phyloP scores from a whole-genome alignment of 2,329 filamentous ascomycete species.

The Didymella segeticola region DNA sequence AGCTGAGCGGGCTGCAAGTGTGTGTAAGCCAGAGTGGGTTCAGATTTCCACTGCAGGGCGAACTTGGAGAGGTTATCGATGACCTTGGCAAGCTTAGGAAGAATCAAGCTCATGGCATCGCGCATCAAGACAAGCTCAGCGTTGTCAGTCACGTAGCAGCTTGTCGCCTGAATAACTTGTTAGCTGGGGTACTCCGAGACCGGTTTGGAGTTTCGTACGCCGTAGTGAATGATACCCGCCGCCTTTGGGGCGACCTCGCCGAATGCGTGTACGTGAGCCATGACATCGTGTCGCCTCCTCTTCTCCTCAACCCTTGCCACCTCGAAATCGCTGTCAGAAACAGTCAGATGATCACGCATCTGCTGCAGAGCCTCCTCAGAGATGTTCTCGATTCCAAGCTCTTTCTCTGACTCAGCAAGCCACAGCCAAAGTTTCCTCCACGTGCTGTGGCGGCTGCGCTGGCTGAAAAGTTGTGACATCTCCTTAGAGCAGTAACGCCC shows the following conservation, averaged over 20 bases:
- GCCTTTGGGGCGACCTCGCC: slow-evolving; percentile 76
- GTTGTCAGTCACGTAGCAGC: slow-evolving; percentile 39
- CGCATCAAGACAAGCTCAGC: slow-evolving; percentile 68
- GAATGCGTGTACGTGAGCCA: slow-evolving; percentile 75
- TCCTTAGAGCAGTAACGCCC: slow-evolving; percentile 69
- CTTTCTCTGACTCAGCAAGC: slow-evolving; percentile 82
- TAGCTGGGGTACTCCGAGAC: slow-evolving; percentile 55
- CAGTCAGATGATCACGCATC: slow-evolving; percentile 54
- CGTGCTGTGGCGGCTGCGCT: slow-evolving; percentile 74
- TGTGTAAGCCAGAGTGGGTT: slow-evolving; percentile 78
- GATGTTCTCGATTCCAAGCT: slow-evolving; percentile 76
- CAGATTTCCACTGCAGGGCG: slow-evolving; percentile 73
- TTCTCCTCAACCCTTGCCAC: slow-evolving; percentile 58
- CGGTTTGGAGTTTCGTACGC: slow-evolving; percentile 58
- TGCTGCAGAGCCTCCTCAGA: slow-evolving; percentile 65
- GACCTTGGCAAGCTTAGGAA: slow-evolving; percentile 79
- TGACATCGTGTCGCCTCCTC: slow-evolving; percentile 69
- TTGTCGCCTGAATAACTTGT: slow-evolving; percentile 65
- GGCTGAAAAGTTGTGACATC: slow-evolving; percentile 74
- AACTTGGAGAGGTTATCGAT: slow-evolving; percentile 77
- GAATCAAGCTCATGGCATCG: slow-evolving; percentile 76
- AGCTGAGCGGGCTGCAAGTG: slow-evolving; percentile 72
- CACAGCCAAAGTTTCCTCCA: slow-evolving; percentile 88
- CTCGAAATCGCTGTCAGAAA: slow-evolving; percentile 57
- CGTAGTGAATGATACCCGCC: slow-evolving; percentile 81